Evolutionary conservation across 345 rosid species (phyloP).

Genomic region (Dipteronia dyeriana): DNA sequence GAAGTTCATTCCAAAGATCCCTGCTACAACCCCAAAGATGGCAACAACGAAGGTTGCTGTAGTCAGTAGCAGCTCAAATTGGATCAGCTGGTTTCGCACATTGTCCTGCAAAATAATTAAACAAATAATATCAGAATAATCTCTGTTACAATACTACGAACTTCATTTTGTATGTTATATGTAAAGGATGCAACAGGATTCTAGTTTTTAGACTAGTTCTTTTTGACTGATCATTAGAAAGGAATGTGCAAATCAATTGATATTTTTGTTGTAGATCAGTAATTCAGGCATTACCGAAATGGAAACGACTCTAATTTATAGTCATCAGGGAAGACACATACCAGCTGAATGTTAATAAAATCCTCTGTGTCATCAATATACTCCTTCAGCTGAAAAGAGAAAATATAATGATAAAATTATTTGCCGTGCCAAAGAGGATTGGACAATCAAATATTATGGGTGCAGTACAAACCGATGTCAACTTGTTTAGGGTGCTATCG

Average conservation of each 20-base stretch:
- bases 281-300: neutral
- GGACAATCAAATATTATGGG: neutral
- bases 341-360: conserved; percentile 97
- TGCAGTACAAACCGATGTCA: conserved; percentile 74
- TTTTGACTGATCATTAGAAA: neutral
- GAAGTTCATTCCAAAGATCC: conserved; percentile 96
- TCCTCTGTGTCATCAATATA: conserved; percentile 97
- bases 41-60: conserved; percentile 95
- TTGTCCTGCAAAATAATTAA: conserved; percentile 62
- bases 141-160: neutral
- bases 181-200: neutral
- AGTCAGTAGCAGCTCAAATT: conserved; percentile 87
- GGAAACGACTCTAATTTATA: neutral
- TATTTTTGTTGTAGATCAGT: neutral
- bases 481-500: conserved; percentile 91
- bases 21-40: conserved; percentile 95
- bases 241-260: neutral
- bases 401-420: conserved; percentile 8
- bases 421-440: neutral
- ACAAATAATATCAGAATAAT: neutral
- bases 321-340: conserved; percentile 24
- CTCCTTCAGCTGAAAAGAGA: conserved; percentile 80
- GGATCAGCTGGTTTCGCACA: conserved; percentile 96
- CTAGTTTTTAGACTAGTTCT: neutral
- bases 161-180: neutral